Percentiles rank a stretch among this genome's conserved stretches.
These are phyloP conservation scores for Eucalyptus viminalis DNA, from an alignment of 345 rosid species.

Conservation along the genomic window DNA sequence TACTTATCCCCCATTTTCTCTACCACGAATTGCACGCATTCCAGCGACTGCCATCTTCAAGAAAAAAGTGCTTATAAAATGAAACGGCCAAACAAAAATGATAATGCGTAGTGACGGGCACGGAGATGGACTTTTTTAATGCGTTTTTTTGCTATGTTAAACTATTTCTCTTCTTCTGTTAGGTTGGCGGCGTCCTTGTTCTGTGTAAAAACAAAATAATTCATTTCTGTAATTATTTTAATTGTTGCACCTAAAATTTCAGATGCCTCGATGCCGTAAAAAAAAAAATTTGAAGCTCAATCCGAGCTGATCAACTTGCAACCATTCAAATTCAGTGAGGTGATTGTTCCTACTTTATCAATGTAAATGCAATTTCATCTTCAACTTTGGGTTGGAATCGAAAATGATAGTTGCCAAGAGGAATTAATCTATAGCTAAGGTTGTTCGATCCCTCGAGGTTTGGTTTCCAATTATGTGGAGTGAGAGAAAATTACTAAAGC, in stretches of 20 bases:
- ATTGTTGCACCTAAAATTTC: not conserved
- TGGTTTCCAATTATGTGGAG: not conserved
- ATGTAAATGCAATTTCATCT: not conserved
- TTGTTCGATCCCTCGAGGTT: not conserved
- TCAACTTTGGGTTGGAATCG: not conserved
- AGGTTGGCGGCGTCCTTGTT: not conserved
- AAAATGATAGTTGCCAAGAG: not conserved
- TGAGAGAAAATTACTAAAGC: too few relatives aligned
- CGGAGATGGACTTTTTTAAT: too few relatives aligned
- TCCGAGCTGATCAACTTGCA: not conserved
- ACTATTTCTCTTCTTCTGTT: not conserved
- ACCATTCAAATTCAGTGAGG: not conserved
- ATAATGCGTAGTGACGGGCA: too few relatives aligned
- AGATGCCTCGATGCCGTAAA: accelerated
- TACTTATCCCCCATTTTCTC: not conserved
- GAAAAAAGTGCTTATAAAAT: not conserved
- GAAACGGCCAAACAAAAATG: not conserved
- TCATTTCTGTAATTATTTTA: too few relatives aligned
- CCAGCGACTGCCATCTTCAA: not conserved
- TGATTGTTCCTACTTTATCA: not conserved
- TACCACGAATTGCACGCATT: not conserved
- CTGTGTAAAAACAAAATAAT: not conserved
- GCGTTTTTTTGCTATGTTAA: too few relatives aligned
- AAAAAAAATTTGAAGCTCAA: not conserved
- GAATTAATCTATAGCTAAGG: not conserved